Conservation (phyloP, 2,329 filamentous ascomycete species). For the Xylariaceae sp. region DNA sequence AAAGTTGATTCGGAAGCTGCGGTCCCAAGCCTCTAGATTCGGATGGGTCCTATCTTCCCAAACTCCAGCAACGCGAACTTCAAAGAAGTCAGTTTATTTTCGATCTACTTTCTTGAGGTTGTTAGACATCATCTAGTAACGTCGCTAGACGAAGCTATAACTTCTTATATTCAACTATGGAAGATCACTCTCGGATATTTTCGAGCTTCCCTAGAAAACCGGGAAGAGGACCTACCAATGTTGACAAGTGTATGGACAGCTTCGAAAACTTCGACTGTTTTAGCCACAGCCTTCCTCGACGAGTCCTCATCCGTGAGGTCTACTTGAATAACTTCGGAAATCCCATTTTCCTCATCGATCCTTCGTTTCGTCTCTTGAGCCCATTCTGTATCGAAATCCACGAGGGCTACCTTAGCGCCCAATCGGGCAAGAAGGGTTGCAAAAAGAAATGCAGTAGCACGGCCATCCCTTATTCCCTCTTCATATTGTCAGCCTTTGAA, state of each 20-base stretch:
- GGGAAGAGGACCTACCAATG: slow-evolving; percentile 36
- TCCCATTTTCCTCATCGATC: slow-evolving; percentile 39
- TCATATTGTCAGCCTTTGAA: no score
- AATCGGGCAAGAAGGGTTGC: slow-evolving; percentile 41
- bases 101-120: no score
- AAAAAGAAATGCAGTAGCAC: slow-evolving; percentile 39
- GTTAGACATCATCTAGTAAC: no score
- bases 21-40: slow-evolving; percentile 41
- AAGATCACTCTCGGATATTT: no score
- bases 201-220: no score
- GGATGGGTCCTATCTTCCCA: slow-evolving; percentile 40
- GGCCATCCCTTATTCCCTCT: no score
- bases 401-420: slow-evolving; percentile 37
- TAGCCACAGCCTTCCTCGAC: slow-evolving; percentile 32
- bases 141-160: no score
- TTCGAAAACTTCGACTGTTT: slow-evolving; percentile 36
- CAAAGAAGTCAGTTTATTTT: no score
- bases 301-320: slow-evolving; percentile 37
- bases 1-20: slow-evolving; percentile 44
- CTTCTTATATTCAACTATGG: no score
- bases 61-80: slow-evolving; percentile 46
- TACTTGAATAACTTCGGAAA: slow-evolving; percentile 35
- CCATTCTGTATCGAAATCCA: slow-evolving; percentile 37
- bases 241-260: slow-evolving; percentile 41
- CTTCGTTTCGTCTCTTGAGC: slow-evolving; percentile 40